A percentile compares a stretch with the other conserved stretches of the same genome.
These are phyloP conservation scores for Exophiala lecanii-corni DNA, from an alignment of 2,329 filamentous ascomycete species.

Conservation along the genomic window DNA sequence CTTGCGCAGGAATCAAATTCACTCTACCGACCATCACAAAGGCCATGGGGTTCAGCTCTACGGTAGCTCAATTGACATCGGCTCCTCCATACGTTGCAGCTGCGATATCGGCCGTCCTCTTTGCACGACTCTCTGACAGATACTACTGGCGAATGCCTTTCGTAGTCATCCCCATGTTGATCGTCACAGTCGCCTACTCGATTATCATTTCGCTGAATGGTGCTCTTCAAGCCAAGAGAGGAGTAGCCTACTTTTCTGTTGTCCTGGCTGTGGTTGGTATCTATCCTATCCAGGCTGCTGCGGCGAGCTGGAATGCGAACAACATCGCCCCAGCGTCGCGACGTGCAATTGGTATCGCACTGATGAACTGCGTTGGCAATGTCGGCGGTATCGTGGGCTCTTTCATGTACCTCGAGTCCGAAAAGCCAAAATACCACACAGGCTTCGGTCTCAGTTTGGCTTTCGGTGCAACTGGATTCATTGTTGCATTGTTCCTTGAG, in stretches of 20 bases:
- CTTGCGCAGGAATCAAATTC: slow-evolving; percentile 16
- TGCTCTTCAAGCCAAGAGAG: slow-evolving; percentile 21
- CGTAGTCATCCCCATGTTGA: slow-evolving; percentile 25
- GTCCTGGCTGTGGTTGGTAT: slow-evolving; percentile 25
- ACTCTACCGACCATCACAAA: slow-evolving; percentile 76
- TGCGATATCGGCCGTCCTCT: slow-evolving; percentile 30
- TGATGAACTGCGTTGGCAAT: slow-evolving; percentile 39
- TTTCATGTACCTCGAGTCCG: slow-evolving; percentile 36
- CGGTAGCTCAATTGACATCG: slow-evolving; percentile 64
- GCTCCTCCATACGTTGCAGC: slow-evolving; percentile 66
- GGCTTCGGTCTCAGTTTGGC: slow-evolving; percentile 35
- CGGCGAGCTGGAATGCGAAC: slow-evolving; percentile 28
- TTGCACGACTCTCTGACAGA: slow-evolving; percentile 30
- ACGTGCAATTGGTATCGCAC: slow-evolving; percentile 38
- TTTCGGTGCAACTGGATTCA: slow-evolving; percentile 40
- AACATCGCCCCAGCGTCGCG: slow-evolving; percentile 27
- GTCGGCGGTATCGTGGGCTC: slow-evolving; percentile 34
- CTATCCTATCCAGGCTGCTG: slow-evolving; percentile 28
- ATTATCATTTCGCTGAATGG: slow-evolving; percentile 29
- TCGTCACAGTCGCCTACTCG: slow-evolving; percentile 29
- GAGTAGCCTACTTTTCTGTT: slow-evolving; percentile 26
- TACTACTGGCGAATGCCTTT: slow-evolving; percentile 32
- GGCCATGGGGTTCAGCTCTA: slow-evolving; percentile 53
- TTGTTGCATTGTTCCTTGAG: slow-evolving; percentile 40
- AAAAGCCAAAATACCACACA: slow-evolving; percentile 33